These are phyloP conservation scores for Lentinula sp. DNA, from an alignment of 768 basidiomycete species.

Conservation along the genomic window DNA sequence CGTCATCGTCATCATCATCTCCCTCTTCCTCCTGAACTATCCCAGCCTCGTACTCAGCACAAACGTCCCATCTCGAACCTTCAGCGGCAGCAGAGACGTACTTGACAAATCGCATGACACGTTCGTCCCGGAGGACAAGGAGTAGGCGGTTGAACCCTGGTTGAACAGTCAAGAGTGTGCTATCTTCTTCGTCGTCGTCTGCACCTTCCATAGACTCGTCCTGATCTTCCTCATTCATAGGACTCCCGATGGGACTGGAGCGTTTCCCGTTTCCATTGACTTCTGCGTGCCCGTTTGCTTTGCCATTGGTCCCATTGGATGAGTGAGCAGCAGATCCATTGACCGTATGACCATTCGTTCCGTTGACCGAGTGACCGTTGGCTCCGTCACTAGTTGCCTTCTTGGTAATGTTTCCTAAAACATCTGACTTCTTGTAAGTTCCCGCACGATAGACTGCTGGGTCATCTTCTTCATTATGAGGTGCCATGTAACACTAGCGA, in stretches of 20 bases:
- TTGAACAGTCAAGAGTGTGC: constrained; percentile 80
- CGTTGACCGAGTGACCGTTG: not conserved
- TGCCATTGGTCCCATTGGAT: constrained; percentile 12
- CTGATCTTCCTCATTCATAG: constrained; percentile 10
- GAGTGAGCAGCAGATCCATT: not conserved
- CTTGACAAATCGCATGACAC: constrained; percentile 93
- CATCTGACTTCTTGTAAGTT: constrained; percentile 31
- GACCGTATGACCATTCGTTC: not conserved
- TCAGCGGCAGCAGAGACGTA: constrained; percentile 87
- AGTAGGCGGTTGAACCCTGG: constrained; percentile 87
- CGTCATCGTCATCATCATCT: constrained; percentile 21
- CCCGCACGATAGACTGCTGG: constrained; percentile 87
- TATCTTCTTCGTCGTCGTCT: constrained; percentile 63
- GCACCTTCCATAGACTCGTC: constrained; percentile 22
- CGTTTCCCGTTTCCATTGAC: constrained; percentile 4
- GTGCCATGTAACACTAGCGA: constrained; percentile 85
- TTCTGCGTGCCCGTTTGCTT: not conserved
- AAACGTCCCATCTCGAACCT: constrained; percentile 91
- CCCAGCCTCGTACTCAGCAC: constrained; percentile 88
- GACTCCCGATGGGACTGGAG: constrained; percentile 7
- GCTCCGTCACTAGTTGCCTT: constrained; percentile 8
- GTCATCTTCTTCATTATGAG: constrained; percentile 92
- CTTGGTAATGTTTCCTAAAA: constrained; percentile 9
- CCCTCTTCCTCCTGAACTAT: constrained; percentile 62
- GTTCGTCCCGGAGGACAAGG: constrained; percentile 86